Conservation (phyloP, 2,329 filamentous ascomycete genomes). For the Mycosphaerella arachidis region DNA sequence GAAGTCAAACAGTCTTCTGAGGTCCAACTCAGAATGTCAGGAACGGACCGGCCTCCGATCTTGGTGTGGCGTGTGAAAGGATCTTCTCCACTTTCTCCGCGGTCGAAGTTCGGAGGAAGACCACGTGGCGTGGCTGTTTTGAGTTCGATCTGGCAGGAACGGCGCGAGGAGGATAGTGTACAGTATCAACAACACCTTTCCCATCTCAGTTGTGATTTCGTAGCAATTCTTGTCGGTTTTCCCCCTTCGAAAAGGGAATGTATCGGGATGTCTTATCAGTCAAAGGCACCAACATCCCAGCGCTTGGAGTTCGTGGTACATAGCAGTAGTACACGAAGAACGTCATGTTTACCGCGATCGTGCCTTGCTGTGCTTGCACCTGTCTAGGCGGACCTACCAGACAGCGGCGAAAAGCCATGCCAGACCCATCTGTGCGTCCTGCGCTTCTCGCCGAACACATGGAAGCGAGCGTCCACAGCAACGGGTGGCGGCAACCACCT, state of each 20-base stretch:
- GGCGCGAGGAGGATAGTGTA: not conserved
- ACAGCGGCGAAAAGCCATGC: not conserved
- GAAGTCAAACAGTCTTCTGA: too few relatives aligned
- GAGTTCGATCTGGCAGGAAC: not conserved
- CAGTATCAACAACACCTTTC: not conserved
- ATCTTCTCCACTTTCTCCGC: not conserved
- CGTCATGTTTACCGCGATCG: not conserved
- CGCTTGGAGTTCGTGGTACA: too few relatives aligned
- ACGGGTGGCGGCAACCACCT: not conserved
- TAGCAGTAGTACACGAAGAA: not conserved
- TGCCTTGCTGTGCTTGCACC: not conserved
- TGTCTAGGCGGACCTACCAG: not conserved
- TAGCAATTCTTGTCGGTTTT: too few relatives aligned
- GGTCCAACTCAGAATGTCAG: too few relatives aligned
- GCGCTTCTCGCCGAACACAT: not conserved
- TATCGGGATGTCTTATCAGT: not conserved
- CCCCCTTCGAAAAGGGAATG: too few relatives aligned
- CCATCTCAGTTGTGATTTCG: not conserved
- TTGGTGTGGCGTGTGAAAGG: too few relatives aligned
- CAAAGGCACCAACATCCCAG: not conserved
- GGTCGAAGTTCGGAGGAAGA: not conserved
- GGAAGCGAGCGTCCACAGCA: not conserved
- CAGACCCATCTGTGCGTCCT: not conserved
- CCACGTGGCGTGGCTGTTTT: not conserved
- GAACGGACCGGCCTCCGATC: too few relatives aligned